phyloP scores from a whole-genome alignment of 202 grass and related monocot genomes.

The Zizania palustris region DNA sequence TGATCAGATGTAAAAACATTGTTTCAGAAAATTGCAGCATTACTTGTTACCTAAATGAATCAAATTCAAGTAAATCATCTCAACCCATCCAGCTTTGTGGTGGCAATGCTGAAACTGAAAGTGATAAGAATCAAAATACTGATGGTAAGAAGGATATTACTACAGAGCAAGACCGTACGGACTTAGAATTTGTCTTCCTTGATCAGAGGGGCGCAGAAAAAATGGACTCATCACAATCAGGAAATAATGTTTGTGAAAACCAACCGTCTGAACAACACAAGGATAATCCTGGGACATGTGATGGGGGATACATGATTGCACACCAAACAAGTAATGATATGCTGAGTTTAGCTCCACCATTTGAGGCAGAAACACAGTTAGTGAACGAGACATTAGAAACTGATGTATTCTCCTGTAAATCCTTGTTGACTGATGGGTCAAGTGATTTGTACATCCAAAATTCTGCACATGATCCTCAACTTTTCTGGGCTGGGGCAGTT shows the following conservation, averaged over 20 bases:
- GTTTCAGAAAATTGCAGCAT: slow-evolving; percentile 50
- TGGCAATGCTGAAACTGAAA: slow-evolving; percentile 59
- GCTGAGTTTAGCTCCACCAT: slow-evolving; percentile 56
- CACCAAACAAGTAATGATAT: slow-evolving; percentile 51
- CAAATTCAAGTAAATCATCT: slow-evolving; percentile 37
- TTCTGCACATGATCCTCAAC: slow-evolving; percentile 41
- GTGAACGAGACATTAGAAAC: slow-evolving; percentile 29
- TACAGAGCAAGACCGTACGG: slow-evolving; percentile 38
- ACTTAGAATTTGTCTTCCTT: slow-evolving; percentile 50
- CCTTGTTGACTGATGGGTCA: slow-evolving; percentile 36
- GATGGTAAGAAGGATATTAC: slow-evolving; percentile 54
- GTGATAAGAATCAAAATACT: slow-evolving; percentile 52
- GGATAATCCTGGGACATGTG: slow-evolving; percentile 45
- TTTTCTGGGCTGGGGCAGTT: slow-evolving; percentile 47
- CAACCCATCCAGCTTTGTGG: slow-evolving; percentile 52
- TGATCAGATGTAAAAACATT: slow-evolving; percentile 52
- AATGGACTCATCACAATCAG: slow-evolving; percentile 36
- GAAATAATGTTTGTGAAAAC: slow-evolving; percentile 32
- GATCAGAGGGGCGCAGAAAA: slow-evolving; percentile 45
- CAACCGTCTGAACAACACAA: slow-evolving; percentile 50
- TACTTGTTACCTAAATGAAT: slow-evolving; percentile 47
- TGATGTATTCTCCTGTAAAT: slow-evolving; percentile 36
- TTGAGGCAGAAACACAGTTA: slow-evolving; percentile 47
- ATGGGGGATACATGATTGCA: slow-evolving; percentile 64
- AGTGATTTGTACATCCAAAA: slow-evolving; percentile 37